A percentile compares a stretch with the other conserved stretches of the same genome.
Conservation (phyloP, 73 alveolate species). For the Stentor coeruleus region DNA sequence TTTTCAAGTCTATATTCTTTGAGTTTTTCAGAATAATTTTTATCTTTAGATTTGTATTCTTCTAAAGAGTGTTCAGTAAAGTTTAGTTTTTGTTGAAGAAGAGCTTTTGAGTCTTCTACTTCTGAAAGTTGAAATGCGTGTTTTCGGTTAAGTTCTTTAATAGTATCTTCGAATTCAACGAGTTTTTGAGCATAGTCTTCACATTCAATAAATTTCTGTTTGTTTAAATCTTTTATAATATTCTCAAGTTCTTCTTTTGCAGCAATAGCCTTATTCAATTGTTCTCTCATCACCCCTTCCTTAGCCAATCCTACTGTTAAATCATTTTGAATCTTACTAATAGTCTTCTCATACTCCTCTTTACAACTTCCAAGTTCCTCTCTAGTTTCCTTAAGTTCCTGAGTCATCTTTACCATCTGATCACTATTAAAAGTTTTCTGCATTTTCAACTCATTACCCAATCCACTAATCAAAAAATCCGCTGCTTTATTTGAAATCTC, state of each 20-base stretch:
- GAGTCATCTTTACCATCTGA: slow-evolving; percentile 54
- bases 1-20: slow-evolving; percentile 66
- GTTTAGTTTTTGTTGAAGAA: slow-evolving; percentile 5
- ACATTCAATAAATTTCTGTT: slow-evolving; percentile 40
- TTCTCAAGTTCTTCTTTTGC: slow-evolving; percentile 62
- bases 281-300: slow-evolving; percentile 66
- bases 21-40: slow-evolving; percentile 22
- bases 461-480: slow-evolving; percentile 33
- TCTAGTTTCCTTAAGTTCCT: slow-evolving; percentile 60
- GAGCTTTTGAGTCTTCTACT: slow-evolving; percentile 18
- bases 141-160: neutral
- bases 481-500: slow-evolving; percentile 9
- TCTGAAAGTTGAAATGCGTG: neutral
- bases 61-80: slow-evolving; percentile 17
- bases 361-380: slow-evolving; percentile 43
- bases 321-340: slow-evolving; percentile 53
- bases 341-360: slow-evolving; percentile 41
- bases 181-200: slow-evolving; percentile 44
- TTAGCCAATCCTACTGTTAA: slow-evolving; percentile 68
- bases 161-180: slow-evolving; percentile 47
- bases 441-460: slow-evolving; percentile 53
- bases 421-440: slow-evolving; percentile 50
- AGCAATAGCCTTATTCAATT: slow-evolving; percentile 43
- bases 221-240: slow-evolving; percentile 57
- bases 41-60: slow-evolving; percentile 23